Percentiles rank a stretch among this genome's conserved stretches.
These are phyloP conservation scores for Sporothrix brasiliensis DNA, from an alignment of 2,329 filamentous ascomycete genomes.

Conservation along the genomic window DNA sequence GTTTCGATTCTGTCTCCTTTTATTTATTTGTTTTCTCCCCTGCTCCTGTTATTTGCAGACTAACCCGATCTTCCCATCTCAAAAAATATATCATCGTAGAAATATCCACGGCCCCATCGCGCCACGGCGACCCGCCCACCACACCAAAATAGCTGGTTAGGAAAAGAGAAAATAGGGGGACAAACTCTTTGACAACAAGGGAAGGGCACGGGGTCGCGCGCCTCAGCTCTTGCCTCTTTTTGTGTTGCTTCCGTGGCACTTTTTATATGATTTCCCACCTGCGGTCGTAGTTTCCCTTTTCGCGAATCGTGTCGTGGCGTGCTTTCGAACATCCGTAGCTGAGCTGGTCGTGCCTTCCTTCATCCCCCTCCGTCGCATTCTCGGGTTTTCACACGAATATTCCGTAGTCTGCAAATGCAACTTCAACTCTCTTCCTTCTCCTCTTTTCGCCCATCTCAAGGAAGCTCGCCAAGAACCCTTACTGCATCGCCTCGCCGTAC, in stretches of 20 bases:
- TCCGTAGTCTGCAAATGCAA: constrained; percentile 21
- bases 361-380: background rate
- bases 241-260: background rate
- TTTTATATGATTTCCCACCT: background rate
- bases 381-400: constrained; percentile 18
- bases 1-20: constrained; percentile 3
- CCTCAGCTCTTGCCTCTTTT: constrained; percentile 27
- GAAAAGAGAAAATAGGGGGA: constrained; percentile 10
- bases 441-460: background rate
- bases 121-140: constrained; percentile 29
- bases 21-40: background rate
- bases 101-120: constrained; percentile 28
- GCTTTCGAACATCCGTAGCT: background rate
- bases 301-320: constrained; percentile 10
- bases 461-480: constrained; percentile 5
- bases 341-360: constrained; percentile 11
- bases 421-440: background rate
- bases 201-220: background rate
- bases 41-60: constrained; percentile 19
- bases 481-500: background rate
- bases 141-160: background rate
- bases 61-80: constrained; percentile 31
- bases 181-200: background rate
- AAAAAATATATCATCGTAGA: background rate
- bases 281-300: background rate